Conservation (phyloP, 1,139 yeast species). For the Taiozyma sp. region DNA sequence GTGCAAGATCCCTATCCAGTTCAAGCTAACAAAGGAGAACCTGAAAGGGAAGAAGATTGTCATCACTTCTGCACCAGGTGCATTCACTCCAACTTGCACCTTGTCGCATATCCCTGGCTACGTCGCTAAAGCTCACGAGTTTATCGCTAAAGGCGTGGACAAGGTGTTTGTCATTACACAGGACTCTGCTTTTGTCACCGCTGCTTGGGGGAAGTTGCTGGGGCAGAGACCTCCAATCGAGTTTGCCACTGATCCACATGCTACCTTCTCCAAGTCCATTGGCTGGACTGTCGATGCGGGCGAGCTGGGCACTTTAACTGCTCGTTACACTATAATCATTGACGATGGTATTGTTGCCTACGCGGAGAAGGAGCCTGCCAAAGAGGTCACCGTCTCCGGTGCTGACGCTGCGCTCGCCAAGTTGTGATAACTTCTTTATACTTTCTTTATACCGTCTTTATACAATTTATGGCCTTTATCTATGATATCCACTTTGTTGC, state of each 20-base stretch:
- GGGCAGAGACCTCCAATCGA: slow-evolving; percentile 41
- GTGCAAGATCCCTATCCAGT: slow-evolving; percentile 22
- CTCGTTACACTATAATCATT: slow-evolving; percentile 67
- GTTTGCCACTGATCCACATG: slow-evolving; percentile 72
- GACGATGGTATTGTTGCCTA: slow-evolving; percentile 60
- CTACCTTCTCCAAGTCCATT: slow-evolving; percentile 51
- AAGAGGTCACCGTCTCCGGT: slow-evolving; percentile 59
- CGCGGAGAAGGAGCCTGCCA: slow-evolving; percentile 58
- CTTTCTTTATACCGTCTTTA: too few species aligned
- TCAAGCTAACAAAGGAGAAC: slow-evolving; percentile 21
- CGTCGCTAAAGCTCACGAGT: slow-evolving; percentile 43
- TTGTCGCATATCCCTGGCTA: slow-evolving; percentile 77
- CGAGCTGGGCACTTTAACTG: slow-evolving; percentile 56
- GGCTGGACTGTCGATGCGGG: slow-evolving; percentile 57
- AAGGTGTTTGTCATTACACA: slow-evolving; percentile 67
- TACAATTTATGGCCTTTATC: too few species aligned
- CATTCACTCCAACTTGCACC: slow-evolving; percentile 88
- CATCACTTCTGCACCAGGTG: slow-evolving; percentile 83
- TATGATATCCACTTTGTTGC: too few species aligned
- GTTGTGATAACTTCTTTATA: slow-evolving; percentile 10
- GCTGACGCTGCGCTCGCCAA: slow-evolving; percentile 48
- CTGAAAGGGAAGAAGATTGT: slow-evolving; percentile 39
- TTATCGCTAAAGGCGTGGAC: slow-evolving; percentile 65
- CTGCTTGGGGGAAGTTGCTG: slow-evolving; percentile 78
- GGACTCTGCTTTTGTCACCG: slow-evolving; percentile 76